Conservation (phyloP, 2,329 filamentous ascomycete species). For the Emergomyces africanus region DNA sequence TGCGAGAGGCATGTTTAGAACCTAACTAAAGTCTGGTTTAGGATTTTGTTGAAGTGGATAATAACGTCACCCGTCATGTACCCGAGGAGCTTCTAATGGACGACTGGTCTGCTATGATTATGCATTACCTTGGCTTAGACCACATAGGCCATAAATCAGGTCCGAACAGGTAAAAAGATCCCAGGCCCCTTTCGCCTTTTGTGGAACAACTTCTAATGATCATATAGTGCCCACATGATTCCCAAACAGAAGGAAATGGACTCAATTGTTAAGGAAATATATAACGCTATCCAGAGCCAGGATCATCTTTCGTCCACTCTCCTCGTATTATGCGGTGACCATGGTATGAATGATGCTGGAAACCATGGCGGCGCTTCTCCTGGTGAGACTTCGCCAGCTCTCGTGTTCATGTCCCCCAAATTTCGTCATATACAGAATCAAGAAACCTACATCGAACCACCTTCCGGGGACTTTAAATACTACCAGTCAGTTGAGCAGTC, state of each 20-base stretch:
- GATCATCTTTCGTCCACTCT: slow-evolving; percentile 64
- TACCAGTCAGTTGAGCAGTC: slow-evolving; percentile 84
- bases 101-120: slow-evolving; percentile 87
- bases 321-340: slow-evolving; percentile 79
- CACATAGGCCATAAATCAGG: slow-evolving; percentile 97
- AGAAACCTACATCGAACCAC: slow-evolving; percentile 41
- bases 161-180: slow-evolving; percentile 51
- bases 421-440: slow-evolving; percentile 44
- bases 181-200: background rate
- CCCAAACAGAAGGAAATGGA: slow-evolving; percentile 96
- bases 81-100: slow-evolving; percentile 57
- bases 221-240: slow-evolving; percentile 66
- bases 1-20: background rate
- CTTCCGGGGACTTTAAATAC: slow-evolving; percentile 62
- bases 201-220: slow-evolving; percentile 10
- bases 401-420: slow-evolving; percentile 84
- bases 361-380: slow-evolving; percentile 92
- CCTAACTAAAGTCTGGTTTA: slow-evolving; percentile 24
- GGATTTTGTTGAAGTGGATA: slow-evolving; percentile 97
- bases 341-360: slow-evolving; percentile 98
- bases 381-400: slow-evolving; percentile 84
- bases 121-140: slow-evolving; percentile 92
- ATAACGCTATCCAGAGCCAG: slow-evolving; percentile 57
- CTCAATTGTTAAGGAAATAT: slow-evolving; percentile 61
- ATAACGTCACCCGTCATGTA: slow-evolving; percentile 90